A percentile compares a stretch with the other conserved stretches of the same genome.
phyloP scores from a whole-genome alignment of 2,329 filamentous ascomycete genomes.

The Beauveria sp. region DNA sequence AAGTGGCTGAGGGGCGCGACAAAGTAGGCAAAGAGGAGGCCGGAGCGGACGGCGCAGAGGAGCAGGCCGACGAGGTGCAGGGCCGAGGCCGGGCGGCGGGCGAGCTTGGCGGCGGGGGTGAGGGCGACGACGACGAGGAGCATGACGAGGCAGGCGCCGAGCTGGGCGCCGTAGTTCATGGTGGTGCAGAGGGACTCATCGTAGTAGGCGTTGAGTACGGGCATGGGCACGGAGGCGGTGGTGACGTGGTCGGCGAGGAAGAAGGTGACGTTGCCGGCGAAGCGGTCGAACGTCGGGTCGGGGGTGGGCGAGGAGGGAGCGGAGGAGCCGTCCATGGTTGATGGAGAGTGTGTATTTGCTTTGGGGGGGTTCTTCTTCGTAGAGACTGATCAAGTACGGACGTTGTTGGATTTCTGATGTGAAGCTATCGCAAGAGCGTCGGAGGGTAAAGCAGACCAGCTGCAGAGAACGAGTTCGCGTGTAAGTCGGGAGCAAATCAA shows the following conservation, averaged over 20 bases:
- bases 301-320: neutral
- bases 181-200: conserved; percentile 26
- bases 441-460: neutral
- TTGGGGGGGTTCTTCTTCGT: neutral
- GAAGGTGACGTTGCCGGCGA: conserved; percentile 29
- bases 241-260: conserved; percentile 24
- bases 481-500: neutral
- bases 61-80: conserved; percentile 56
- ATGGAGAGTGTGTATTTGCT: neutral
- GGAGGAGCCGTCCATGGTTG: neutral
- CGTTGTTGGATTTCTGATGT: too few relatives aligned
- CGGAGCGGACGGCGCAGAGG: conserved; percentile 51
- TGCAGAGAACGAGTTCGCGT: neutral
- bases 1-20: conserved; percentile 53
- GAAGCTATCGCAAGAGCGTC: too few relatives aligned
- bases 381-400: neutral
- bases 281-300: conserved; percentile 25
- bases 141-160: conserved; percentile 60
- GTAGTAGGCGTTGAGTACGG: conserved; percentile 25
- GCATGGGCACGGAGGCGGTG: conserved; percentile 24
- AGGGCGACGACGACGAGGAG: conserved; percentile 59
- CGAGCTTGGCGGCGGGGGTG: conserved; percentile 58
- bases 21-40: conserved; percentile 51
- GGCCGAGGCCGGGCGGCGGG: conserved; percentile 56
- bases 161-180: conserved; percentile 63